Conservation (phyloP, 2,329 filamentous ascomycete genomes). For the Stachybotrys echinatus region DNA sequence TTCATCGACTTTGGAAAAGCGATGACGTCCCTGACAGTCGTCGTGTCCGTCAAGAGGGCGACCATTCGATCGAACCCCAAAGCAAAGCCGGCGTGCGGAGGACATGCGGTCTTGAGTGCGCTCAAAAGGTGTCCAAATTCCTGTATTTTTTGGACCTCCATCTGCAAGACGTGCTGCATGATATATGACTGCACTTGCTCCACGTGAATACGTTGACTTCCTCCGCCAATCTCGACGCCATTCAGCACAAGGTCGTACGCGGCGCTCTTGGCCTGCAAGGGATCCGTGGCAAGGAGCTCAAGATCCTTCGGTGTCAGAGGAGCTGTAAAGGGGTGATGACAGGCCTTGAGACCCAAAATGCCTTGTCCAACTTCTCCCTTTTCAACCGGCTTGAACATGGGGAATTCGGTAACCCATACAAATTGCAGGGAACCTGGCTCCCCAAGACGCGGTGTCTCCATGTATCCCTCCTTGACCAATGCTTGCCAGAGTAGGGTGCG, state of each 20-base stretch:
- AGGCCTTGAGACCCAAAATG: constrained; percentile 72
- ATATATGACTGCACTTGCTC: constrained; percentile 79
- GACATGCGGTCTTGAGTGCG: constrained; percentile 79
- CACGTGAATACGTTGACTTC: constrained; percentile 86
- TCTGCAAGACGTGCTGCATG: constrained; percentile 76
- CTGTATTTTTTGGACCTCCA: constrained; percentile 64
- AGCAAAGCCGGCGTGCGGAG: constrained; percentile 90
- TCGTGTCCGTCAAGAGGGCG: constrained; percentile 69
- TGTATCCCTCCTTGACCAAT: constrained; percentile 58
- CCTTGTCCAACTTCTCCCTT: constrained; percentile 69
- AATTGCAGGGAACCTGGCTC: constrained; percentile 52
- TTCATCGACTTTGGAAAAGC: constrained; percentile 93
- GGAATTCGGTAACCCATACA: constrained; percentile 86
- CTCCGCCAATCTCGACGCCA: constrained; percentile 88
- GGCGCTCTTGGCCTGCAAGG: constrained; percentile 69
- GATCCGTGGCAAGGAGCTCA: constrained; percentile 66
- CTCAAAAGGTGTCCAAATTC: constrained; percentile 84
- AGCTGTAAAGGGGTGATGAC: constrained; percentile 94
- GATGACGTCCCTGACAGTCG: constrained; percentile 87
- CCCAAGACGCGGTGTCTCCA: constrained; percentile 35
- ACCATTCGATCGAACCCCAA: constrained; percentile 86
- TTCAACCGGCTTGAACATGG: constrained; percentile 77
- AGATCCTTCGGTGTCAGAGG: constrained; percentile 69
- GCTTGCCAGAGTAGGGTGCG: constrained; percentile 64
- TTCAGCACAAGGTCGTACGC: constrained; percentile 97